These are phyloP conservation scores for Globisporangium perplexum DNA, from an alignment of 352 stramenopile genomes.

Conservation along the genomic window DNA sequence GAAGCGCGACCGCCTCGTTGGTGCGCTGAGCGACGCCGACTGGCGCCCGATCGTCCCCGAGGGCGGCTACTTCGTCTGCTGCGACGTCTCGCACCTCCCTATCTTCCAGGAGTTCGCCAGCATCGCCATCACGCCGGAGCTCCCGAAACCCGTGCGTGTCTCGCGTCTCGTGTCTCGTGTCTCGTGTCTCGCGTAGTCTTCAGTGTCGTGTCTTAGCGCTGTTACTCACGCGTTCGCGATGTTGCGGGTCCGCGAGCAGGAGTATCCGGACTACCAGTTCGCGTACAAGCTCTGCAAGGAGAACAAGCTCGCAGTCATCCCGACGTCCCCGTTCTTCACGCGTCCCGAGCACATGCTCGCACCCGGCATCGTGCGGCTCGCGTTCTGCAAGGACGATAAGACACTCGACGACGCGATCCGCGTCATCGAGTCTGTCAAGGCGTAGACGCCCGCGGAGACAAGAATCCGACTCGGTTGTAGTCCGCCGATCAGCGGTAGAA, in stretches of 20 bases:
- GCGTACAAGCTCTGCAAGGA: slow-evolving; percentile 89
- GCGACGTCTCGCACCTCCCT: slow-evolving; percentile 62
- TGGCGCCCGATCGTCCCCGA: slow-evolving; percentile 91
- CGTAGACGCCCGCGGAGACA: not conserved
- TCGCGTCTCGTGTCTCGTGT: slow-evolving; percentile 2
- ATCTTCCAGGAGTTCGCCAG: slow-evolving; percentile 70
- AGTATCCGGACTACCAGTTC: slow-evolving; percentile 85
- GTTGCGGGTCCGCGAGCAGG: slow-evolving; percentile 19
- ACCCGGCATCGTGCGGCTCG: slow-evolving; percentile 83
- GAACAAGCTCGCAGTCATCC: slow-evolving; percentile 91
- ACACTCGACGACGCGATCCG: slow-evolving; percentile 86
- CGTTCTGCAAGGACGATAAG: slow-evolving; percentile 96
- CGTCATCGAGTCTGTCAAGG: slow-evolving; percentile 54
- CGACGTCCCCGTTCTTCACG: slow-evolving; percentile 92
- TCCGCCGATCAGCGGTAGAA: slow-evolving; percentile 2
- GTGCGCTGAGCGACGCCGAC: slow-evolving; percentile 66
- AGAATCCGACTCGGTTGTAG: too few relatives aligned
- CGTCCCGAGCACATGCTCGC: slow-evolving; percentile 73
- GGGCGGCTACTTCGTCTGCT: slow-evolving; percentile 95
- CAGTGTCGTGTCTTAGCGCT: not conserved
- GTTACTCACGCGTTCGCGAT: not conserved
- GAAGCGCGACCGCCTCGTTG: slow-evolving; percentile 85
- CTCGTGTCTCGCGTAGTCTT: not conserved
- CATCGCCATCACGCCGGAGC: slow-evolving; percentile 40
- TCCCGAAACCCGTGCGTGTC: slow-evolving; percentile 48